Evolutionary conservation across 192 early-diverging fungal species (phyloP).

Genomic region (Linnemannia schmuckeri): DNA sequence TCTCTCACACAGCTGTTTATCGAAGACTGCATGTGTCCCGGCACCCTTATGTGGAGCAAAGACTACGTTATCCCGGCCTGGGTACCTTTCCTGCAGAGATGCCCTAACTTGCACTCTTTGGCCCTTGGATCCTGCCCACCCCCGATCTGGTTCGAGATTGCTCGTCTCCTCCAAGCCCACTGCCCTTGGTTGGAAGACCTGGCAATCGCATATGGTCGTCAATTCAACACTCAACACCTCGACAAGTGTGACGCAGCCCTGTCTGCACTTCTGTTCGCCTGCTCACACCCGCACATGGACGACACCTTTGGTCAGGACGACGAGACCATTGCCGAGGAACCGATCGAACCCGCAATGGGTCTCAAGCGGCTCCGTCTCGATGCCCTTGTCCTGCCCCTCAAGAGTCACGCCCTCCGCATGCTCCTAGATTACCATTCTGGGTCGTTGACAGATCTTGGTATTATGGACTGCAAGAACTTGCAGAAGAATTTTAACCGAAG

Average conservation of each 20-base stretch:
- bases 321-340: background rate
- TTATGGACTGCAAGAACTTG: background rate
- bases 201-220: background rate
- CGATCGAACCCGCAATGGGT: background rate
- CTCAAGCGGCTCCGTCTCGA: background rate
- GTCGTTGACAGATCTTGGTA: background rate
- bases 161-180: background rate
- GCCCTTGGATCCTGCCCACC: conserved; percentile 6
- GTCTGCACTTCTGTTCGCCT: background rate
- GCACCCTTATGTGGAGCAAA: background rate
- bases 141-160: background rate
- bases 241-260: conserved; percentile 1
- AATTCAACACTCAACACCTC: background rate
- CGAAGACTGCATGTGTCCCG: background rate
- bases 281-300: background rate
- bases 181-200: background rate
- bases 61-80: background rate
- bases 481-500: background rate
- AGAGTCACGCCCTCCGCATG: background rate
- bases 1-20: background rate
- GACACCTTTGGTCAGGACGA: background rate
- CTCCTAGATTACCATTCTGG: background rate
- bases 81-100: background rate
- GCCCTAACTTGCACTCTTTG: background rate
- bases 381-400: background rate